Conservation (phyloP, 2,329 filamentous ascomycete species). For the Aspergillus oerlinghausenensis region DNA sequence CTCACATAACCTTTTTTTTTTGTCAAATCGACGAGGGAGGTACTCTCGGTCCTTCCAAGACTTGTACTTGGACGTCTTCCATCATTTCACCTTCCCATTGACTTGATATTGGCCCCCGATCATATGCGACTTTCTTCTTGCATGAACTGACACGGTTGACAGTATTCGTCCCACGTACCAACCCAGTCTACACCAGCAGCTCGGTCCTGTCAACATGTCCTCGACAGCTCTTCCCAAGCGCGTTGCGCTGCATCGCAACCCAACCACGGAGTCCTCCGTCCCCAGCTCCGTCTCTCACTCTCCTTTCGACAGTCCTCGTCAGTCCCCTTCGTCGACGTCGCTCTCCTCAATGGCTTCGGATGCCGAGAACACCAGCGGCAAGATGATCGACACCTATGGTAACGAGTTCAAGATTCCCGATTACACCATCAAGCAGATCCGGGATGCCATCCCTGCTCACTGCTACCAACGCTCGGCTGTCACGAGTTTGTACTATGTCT, state of each 20-base stretch:
- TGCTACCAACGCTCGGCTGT: slow-evolving; percentile 85
- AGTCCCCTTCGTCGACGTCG: slow-evolving; percentile 78
- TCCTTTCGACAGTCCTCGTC: slow-evolving; percentile 55
- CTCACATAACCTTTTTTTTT: not conserved
- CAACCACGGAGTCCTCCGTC: slow-evolving; percentile 52
- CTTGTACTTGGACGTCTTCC: not conserved
- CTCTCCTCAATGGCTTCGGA: slow-evolving; percentile 81
- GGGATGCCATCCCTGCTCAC: slow-evolving; percentile 94
- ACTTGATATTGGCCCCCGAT: not conserved
- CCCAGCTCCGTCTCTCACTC: slow-evolving; percentile 52
- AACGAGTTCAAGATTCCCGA: slow-evolving; percentile 91
- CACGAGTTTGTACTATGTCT: slow-evolving; percentile 74
- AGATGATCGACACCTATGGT: slow-evolving; percentile 85
- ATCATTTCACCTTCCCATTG: not conserved
- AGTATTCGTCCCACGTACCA: not conserved
- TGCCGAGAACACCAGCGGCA: slow-evolving; percentile 48
- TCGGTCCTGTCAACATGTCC: slow-evolving; percentile 36
- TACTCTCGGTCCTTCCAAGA: not conserved
- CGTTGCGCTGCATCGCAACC: slow-evolving; percentile 49
- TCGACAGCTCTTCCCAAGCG: slow-evolving; percentile 47
- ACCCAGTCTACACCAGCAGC: not conserved
- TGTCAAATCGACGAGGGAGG: not conserved
- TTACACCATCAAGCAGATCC: slow-evolving; percentile 96
- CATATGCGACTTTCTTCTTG: not conserved
- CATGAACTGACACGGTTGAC: not conserved